phyloP scores from a whole-genome alignment of 2,329 filamentous ascomycete genomes.

The Cadophora luteo-olivacea region DNA sequence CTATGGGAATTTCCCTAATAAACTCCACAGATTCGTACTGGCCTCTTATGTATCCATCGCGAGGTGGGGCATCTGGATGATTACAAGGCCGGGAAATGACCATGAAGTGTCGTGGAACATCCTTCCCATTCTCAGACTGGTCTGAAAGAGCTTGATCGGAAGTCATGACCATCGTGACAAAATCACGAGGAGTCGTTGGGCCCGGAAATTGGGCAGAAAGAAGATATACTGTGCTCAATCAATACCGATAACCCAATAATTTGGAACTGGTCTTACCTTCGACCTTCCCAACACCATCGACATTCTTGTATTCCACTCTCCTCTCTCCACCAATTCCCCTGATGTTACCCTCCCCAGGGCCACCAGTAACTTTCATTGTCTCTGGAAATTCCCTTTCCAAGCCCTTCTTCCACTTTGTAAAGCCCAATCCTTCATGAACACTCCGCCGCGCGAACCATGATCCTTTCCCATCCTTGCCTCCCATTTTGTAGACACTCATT shows the following conservation, averaged over 20 bases:
- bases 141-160: constrained; percentile 50
- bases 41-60: constrained; percentile 79
- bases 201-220: constrained; percentile 90
- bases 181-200: constrained; percentile 86
- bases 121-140: constrained; percentile 38
- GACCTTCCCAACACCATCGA: constrained; percentile 65
- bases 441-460: constrained; percentile 90
- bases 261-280: constrained; percentile 56
- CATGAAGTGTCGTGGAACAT: constrained; percentile 75
- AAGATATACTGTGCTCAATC: constrained; percentile 69
- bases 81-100: constrained; percentile 84
- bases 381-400: constrained; percentile 82
- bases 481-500: constrained; percentile 81
- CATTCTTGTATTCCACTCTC: constrained; percentile 65
- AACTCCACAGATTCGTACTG: constrained; percentile 92
- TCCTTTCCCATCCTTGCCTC: constrained; percentile 80
- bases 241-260: not conserved
- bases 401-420: constrained; percentile 78
- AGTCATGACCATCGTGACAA: constrained; percentile 79
- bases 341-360: constrained; percentile 76
- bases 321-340: constrained; percentile 86
- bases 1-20: constrained; percentile 78
- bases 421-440: constrained; percentile 79
- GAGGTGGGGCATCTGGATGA: constrained; percentile 74
- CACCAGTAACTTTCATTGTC: constrained; percentile 73